A percentile compares a stretch with the other conserved stretches of the same genome.
phyloP scores from a whole-genome alignment of 2,329 filamentous ascomycete genomes.

The Neonectria neomacrospora region DNA sequence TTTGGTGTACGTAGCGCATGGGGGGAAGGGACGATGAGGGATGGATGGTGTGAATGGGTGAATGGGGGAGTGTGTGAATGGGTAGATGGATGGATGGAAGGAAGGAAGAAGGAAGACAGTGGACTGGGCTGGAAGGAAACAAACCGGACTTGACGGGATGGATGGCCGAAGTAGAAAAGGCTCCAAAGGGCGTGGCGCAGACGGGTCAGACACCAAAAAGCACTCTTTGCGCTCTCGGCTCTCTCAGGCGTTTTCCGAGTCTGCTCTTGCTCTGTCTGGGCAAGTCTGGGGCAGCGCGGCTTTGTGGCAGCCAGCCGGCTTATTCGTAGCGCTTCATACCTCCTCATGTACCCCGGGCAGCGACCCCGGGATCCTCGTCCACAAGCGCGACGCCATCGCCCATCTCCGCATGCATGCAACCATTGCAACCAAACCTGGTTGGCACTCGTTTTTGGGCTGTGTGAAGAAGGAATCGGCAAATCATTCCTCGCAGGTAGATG shows the following conservation, averaged over 20 bases:
- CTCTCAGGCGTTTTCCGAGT: not conserved
- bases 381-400: conserved; percentile 12
- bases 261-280: not conserved
- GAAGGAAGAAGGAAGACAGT: not conserved
- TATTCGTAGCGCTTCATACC: not conserved
- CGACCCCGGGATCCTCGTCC: conserved; percentile 21
- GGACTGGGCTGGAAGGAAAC: not conserved
- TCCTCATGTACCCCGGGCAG: conserved; percentile 22
- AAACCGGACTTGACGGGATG: not conserved
- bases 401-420: conserved; percentile 30
- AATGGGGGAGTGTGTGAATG: not conserved
- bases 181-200: not conserved
- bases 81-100: not conserved
- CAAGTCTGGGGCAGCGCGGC: not conserved
- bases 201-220: not conserved
- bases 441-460: not conserved
- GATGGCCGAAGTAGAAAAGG: not conserved
- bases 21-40: not conserved
- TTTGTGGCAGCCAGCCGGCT: conserved; percentile 6
- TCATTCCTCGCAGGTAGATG: too few relatives aligned
- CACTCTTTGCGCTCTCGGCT: not conserved
- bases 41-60: conserved; percentile 3
- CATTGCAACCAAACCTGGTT: conserved; percentile 8
- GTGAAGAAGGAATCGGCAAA: not conserved
- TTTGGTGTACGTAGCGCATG: conserved; percentile 3